A percentile compares a stretch with the other conserved stretches of the same genome.
These are phyloP conservation scores for Terfezia boudieri DNA, from an alignment of 495 filamentous ascomycete genomes.

Conservation along the genomic window DNA sequence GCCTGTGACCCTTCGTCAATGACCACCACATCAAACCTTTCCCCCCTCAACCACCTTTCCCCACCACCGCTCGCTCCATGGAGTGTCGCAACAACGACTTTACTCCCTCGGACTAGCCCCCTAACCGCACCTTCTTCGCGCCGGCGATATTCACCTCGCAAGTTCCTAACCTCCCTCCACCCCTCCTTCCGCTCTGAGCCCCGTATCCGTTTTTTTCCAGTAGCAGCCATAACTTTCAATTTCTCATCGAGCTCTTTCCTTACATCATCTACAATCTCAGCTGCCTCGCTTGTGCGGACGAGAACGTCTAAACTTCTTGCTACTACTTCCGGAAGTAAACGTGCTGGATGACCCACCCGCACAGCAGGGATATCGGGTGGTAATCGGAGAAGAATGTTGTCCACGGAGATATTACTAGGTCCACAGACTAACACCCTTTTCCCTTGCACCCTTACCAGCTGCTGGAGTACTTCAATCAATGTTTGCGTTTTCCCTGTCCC, in stretches of 20 bases:
- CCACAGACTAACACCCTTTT: conserved; percentile 75
- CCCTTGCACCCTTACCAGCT: conserved; percentile 35
- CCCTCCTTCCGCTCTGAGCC: conserved; percentile 62
- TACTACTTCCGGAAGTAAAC: conserved; percentile 69
- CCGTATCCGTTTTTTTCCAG: conserved; percentile 24
- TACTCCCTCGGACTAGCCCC: conserved; percentile 49
- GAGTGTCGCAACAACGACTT: conserved; percentile 75
- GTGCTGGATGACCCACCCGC: conserved; percentile 78
- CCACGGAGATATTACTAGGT: conserved; percentile 86
- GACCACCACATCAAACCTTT: conserved; percentile 80
- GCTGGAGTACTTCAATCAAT: conserved; percentile 78
- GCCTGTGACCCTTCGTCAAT: conserved; percentile 94
- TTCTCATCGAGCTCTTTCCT: conserved; percentile 84
- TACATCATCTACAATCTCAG: conserved; percentile 73
- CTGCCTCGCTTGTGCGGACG: conserved; percentile 79
- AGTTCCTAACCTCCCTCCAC: conserved; percentile 61
- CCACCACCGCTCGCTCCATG: conserved; percentile 87
- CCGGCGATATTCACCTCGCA: conserved; percentile 74
- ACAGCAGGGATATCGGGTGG: conserved; percentile 66
- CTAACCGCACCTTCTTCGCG: conserved; percentile 61
- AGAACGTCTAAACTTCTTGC: conserved; percentile 78
- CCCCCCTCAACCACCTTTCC: conserved; percentile 54
- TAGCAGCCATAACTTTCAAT: conserved; percentile 35
- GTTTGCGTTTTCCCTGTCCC: conserved; percentile 98
- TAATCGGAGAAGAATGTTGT: conserved; percentile 95